Base-by-base conservation (phyloP, 2,329 filamentous ascomycete genomes). In the Penicillium sp. region DNA sequence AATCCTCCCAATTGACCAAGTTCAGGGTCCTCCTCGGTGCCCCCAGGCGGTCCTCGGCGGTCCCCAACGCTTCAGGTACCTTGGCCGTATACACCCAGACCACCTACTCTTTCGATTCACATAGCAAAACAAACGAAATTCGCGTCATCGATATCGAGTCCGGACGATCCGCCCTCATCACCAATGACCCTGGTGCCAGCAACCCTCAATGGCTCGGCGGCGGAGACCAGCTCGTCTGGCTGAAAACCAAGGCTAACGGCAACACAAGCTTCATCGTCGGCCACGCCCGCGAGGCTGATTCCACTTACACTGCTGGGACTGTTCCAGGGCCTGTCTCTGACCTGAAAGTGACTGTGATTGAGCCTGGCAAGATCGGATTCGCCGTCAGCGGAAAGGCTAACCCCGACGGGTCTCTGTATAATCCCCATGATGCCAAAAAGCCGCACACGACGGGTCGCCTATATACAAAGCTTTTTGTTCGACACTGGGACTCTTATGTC, bases 401-500 rank as follows among this genome's bases (percentile, higher is more conserved):
- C 49, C 65, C 70, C 5, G 75, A 79, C 59, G 77, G 77, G 15
- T 73, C 74, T 41, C 66, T 81, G 15, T 77, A 74, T 59, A 81
- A 82, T 41, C 72, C 78, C 4, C 74, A 80, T 45, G 76, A 78
- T 53, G 75, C 72, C 5, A 72, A 74, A 36, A 77, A 78, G 56
- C 71, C 77, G 1, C 56, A 67, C 21, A 77, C 72, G 15, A 76
- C 74, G 2, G 79, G 76, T 2, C 73, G 67, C 44, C 60, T 81
- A 4, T 82, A 81, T 59, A 77, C 77, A 18, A 76, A 73, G 8
- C 69, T 80, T 16, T 81, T 77, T 60, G 79, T 81, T 12, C 70
- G 79, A 33, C 79, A 81, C 57, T 81, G 79, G 79, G 79, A 81
- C 58, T 65, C 72, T 6, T 81, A 77, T 57, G 65, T 79, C 13